A percentile compares a stretch with the other conserved stretches of the same genome.
Conservation (phyloP, 768 basidiomycete genomes). For the Lactarius akahatsu region DNA sequence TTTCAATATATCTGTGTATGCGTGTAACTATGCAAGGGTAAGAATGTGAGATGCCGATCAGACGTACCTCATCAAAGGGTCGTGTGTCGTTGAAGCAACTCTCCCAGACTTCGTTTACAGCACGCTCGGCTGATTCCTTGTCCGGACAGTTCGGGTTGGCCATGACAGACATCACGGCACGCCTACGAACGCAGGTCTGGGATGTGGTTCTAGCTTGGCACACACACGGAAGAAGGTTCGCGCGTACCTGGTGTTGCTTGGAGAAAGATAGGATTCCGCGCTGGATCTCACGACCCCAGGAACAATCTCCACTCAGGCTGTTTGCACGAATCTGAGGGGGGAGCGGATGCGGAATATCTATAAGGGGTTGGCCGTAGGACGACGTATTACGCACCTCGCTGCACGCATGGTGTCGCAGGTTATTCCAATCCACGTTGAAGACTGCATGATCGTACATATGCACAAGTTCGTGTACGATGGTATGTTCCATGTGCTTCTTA, state of each 20-base stretch:
- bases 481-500: constrained; percentile 89
- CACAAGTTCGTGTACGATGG: constrained; percentile 88
- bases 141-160: constrained; percentile 81
- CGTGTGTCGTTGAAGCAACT: constrained; percentile 94
- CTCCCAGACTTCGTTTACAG: constrained; percentile 96
- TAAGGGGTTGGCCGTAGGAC: constrained; percentile 14
- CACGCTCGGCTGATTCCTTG: constrained; percentile 74
- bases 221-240: constrained; percentile 22
- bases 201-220: constrained; percentile 18
- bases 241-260: constrained; percentile 86
- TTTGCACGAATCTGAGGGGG: constrained; percentile 84
- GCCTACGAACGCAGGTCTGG: constrained; percentile 86
- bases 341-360: constrained; percentile 6
- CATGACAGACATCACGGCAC: constrained; percentile 78
- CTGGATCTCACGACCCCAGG: constrained; percentile 75
- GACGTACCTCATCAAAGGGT: constrained; percentile 90
- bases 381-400: constrained; percentile 68
- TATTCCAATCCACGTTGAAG: constrained; percentile 91
- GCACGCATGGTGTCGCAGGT: constrained; percentile 93
- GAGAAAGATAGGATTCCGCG: constrained; percentile 78
- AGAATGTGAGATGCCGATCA: neutral
- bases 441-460: constrained; percentile 95
- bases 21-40: neutral
- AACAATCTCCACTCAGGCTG: constrained; percentile 90
- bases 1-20: constrained; percentile 14